These are phyloP conservation scores for Primulina eburnea DNA, from an alignment of 257 asterid species.

Conservation along the genomic window DNA sequence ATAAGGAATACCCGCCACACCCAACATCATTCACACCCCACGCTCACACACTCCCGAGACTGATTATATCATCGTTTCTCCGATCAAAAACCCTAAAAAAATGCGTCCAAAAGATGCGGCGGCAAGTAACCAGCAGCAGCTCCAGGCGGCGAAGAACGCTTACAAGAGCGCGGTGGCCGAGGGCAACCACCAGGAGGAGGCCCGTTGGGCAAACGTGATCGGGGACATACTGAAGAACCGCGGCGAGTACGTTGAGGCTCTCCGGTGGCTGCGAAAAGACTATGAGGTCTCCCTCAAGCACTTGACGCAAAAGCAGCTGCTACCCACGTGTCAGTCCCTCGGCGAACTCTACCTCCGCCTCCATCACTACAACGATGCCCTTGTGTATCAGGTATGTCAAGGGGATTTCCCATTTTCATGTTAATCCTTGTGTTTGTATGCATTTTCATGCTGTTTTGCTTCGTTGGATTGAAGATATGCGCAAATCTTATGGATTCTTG, in stretches of 20 bases:
- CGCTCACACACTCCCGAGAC: no score
- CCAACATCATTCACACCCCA: no score
- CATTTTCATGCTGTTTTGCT: neutral
- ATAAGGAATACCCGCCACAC: no score
- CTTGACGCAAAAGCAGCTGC: slow-evolving; percentile 64
- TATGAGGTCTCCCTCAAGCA: slow-evolving; percentile 57
- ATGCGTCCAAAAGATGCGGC: slow-evolving; percentile 64
- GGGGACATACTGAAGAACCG: slow-evolving; percentile 77
- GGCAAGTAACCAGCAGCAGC: slow-evolving; percentile 46
- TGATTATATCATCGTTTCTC: neutral
- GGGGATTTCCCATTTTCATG: neutral
- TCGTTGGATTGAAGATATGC: neutral
- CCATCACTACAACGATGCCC: slow-evolving; percentile 51
- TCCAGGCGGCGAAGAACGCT: slow-evolving; percentile 55
- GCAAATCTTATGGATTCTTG: neutral
- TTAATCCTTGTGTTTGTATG: neutral
- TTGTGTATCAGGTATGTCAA: slow-evolving; percentile 55
- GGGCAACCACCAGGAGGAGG: slow-evolving; percentile 83
- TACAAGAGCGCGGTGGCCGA: slow-evolving; percentile 51
- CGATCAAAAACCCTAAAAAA: slow-evolving; percentile 9
- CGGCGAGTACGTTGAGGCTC: slow-evolving; percentile 88
- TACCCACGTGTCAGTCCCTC: slow-evolving; percentile 91
- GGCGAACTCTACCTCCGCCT: slow-evolving; percentile 90
- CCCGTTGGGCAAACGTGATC: slow-evolving; percentile 88
- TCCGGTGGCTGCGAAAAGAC: slow-evolving; percentile 79